A percentile compares a stretch with the other conserved stretches of the same genome.
Evolutionary conservation across 345 rosid genomes (phyloP).

Genomic region (Toxicodendron radicans): DNA sequence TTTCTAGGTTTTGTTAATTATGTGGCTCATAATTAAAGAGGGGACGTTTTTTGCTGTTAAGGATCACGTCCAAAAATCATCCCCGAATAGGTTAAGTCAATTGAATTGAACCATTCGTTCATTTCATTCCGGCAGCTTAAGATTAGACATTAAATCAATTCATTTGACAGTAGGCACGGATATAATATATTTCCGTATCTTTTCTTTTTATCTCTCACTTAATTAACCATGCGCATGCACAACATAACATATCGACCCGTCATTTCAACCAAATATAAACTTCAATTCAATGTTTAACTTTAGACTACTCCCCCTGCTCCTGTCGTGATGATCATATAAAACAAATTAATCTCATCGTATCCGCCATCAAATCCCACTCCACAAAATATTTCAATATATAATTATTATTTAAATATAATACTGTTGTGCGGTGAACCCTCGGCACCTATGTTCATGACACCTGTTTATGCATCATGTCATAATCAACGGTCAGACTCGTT

Average conservation of each 20-base stretch:
- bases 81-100: not conserved
- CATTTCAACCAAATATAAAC: not conserved
- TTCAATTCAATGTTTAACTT: not conserved
- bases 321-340: not conserved
- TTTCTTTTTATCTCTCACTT: too few species aligned
- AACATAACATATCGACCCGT: not conserved
- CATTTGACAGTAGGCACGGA: too few species aligned
- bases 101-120: not conserved
- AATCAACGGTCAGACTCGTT: too few species aligned
- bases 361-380: not conserved
- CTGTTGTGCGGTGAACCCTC: too few species aligned
- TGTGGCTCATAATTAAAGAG: not conserved
- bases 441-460: too few species aligned
- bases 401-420: not conserved
- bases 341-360: not conserved
- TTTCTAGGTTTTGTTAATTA: not conserved
- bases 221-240: slow-evolving; percentile 5
- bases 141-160: not conserved
- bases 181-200: too few species aligned
- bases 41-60: not conserved
- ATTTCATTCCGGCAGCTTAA: not conserved
- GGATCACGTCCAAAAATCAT: not conserved
- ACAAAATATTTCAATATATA: too few species aligned
- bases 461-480: too few species aligned
- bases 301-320: too few species aligned